Conservation (phyloP, 305 asterid species). For the Rubia peregrina region DNA sequence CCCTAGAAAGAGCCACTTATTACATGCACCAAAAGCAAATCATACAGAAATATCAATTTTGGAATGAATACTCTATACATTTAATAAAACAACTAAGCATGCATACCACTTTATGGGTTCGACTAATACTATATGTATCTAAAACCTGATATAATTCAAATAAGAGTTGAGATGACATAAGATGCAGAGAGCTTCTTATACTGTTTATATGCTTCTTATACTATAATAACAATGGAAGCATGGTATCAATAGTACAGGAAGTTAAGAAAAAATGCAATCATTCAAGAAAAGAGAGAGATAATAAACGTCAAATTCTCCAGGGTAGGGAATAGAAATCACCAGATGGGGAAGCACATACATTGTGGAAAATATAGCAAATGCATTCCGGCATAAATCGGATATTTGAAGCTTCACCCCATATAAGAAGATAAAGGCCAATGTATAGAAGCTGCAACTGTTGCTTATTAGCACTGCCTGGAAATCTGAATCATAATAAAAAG, state of each 20-base stretch:
- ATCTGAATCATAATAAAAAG: slow-evolving; percentile 36
- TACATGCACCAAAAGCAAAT: not conserved
- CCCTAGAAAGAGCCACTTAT: not conserved
- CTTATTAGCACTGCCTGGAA: slow-evolving; percentile 51
- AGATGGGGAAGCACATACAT: slow-evolving; percentile 38
- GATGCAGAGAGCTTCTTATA: not conserved
- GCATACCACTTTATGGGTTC: not conserved
- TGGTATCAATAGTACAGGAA: not conserved
- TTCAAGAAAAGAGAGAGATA: not conserved
- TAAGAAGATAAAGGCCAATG: slow-evolving; percentile 91
- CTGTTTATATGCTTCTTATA: not conserved
- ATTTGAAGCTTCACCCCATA: slow-evolving; percentile 99
- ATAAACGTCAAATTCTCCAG: not conserved
- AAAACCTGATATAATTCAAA: not conserved
- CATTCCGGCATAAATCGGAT: slow-evolving; percentile 99
- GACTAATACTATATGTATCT: not conserved
- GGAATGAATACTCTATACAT: not conserved
- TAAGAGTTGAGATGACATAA: not conserved
- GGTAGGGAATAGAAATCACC: not conserved
- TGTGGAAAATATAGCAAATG: slow-evolving; percentile 91
- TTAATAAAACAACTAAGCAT: not conserved
- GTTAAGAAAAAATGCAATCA: not conserved
- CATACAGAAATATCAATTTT: not conserved
- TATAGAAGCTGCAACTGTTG: slow-evolving; percentile 89
- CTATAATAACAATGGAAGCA: not conserved